Base-by-base conservation (phyloP, 331 rosid species). In the Erythrophleum ivorense region DNA sequence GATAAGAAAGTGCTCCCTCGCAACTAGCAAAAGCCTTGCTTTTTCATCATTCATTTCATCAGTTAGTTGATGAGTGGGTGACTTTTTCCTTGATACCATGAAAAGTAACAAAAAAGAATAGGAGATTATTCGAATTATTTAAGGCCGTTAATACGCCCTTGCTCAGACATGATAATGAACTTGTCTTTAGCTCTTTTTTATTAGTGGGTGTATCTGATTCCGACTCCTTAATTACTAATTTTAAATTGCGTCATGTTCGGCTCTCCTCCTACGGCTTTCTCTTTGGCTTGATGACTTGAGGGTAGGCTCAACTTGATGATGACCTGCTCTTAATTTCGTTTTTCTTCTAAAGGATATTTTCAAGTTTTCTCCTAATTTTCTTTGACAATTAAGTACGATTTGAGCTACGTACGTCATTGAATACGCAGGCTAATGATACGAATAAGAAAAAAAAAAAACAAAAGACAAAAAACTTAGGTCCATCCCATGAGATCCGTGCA, bases 191-290 rank as follows among this genome's bases (percentile, higher is more conserved):
- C 60, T 77, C 59, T 71, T 50, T 50, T 84, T 54, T 31, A 71
- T 87, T 49, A 79, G 71, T 81, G 86, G 60, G 80, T 81, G 87
- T 75, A 82, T 84, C 84, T 70, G 85, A 85, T 83, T 87, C 90
- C 86, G 71, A 70, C 68, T 38, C 10, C 55, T 71, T 58, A 36
- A 29, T 71, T 57, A 43, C 54, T 81, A 0, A 43, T 21, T 78
- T 73, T 43, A 15, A 46, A 24, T 29, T 41, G 21, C 43, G 73
- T 74, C 48, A 54, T 78, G 38, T 65, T 24, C 10, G 78, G 33
- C 52, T 2, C 67, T 46, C 50, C 41, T 9, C 1, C 67, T 75
- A 1, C 45, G 24, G 4, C 50, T 31, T 15, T 9, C 43, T 54
- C 5, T 15, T 36, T 69, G 59, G 45, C 19, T 57, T 65, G 0